Evolutionary conservation across 106 monocot species (phyloP), one percentile per base, ranked within the genome.

Genomic region (Dioscorea alata): DNA sequence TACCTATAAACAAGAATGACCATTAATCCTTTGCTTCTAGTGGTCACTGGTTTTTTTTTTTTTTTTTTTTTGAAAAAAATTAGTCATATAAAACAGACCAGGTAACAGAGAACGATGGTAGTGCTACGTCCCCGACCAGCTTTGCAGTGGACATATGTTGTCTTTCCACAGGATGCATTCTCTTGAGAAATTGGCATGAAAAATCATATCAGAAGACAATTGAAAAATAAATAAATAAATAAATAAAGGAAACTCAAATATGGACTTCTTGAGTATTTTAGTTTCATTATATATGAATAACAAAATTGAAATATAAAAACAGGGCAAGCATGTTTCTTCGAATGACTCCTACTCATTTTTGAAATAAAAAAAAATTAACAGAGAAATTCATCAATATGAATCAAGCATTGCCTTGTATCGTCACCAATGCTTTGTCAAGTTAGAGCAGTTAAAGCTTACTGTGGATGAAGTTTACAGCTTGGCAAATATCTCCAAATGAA

Each of bases 71-170:
- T n/a, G n/a, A n/a, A n/a, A n/a, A n/a, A n/a, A n/a, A n/a, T n/a
- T 1, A 51, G 51, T 17, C 51, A n/a, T 1, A 51, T 63, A 19
- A 48, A 31, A 71, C 75, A 53, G 23, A 93, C 99, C 99, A 99
- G 87, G 57, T 93, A 99, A 80, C 97, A 99, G 35, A 99, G 80
- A 74, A 92, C 92, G 66, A 99, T 86, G 14, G 97, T 99, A 13
- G 92, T 92, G 79, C 97, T 99, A 48, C 97, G 87, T 63, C 97
- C 97, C 59, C 97, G 89, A 33, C 97, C 97, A 85, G 97, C 97
- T 93, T 99, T 99, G 77, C 97, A 99, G 66, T 99, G 97, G 35
- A 99, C 97, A 78, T 99, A 99, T 50, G 92, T 99, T 50, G 75
- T 85, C 73, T 87, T 90, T 23, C 84, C 84, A 78, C 64, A 75